Evolutionary conservation across 306 rosid species (phyloP).

Genomic region (Styphnolobium japonicum): DNA sequence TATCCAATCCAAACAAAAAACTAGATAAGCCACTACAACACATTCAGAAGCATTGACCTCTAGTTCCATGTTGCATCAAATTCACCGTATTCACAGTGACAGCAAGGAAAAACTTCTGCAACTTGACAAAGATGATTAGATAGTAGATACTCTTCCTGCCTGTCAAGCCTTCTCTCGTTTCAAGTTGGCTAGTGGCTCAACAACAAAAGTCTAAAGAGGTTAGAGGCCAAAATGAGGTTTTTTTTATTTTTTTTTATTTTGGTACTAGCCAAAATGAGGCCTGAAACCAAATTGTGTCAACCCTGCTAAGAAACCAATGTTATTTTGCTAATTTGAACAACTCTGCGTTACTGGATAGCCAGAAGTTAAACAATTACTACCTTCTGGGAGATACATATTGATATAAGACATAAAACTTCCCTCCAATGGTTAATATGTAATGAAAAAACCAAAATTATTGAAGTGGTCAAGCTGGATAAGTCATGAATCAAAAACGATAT

Average conservation of each 20-base stretch:
- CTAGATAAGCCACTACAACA: not conserved
- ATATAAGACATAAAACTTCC: not conserved
- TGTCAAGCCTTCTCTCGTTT: not conserved
- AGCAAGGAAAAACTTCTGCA: not conserved
- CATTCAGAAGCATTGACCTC: not conserved
- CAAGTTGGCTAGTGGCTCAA: not conserved
- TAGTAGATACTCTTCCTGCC: not conserved
- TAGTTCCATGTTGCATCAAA: not conserved
- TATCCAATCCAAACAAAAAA: not conserved
- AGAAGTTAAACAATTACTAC: not conserved
- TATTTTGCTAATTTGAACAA: not conserved
- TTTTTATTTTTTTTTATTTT: no score
- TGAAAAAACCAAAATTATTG: not conserved
- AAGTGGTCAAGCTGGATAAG: no score
- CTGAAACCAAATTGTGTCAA: not conserved
- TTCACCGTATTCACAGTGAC: not conserved
- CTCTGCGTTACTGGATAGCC: not conserved
- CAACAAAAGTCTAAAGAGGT: not conserved
- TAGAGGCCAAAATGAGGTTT: not conserved
- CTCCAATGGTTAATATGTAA: not conserved
- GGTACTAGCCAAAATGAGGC: no score
- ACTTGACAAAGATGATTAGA: not conserved
- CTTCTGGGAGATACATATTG: not conserved
- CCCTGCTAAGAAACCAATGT: not conserved
- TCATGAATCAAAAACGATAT: not conserved